Percentiles rank a stretch among this genome's conserved stretches.
Evolutionary conservation across 129 eudicot genomes (phyloP).

Genomic region (Tagetes patula): DNA sequence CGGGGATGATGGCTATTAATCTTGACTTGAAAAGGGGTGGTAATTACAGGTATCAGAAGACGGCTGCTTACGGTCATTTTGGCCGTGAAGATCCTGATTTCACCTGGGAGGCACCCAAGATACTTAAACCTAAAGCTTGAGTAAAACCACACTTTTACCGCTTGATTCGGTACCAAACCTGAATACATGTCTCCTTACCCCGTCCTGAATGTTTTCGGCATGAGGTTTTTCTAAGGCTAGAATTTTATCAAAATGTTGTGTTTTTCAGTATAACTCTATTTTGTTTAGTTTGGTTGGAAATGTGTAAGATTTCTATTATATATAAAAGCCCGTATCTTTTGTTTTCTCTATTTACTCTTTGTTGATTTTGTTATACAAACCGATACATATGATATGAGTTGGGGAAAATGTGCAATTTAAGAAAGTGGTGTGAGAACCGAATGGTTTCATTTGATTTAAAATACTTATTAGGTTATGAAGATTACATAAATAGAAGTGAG

Average conservation of each 20-base stretch:
- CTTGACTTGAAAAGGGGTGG: constrained; percentile 75
- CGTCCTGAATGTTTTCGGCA: too few species aligned
- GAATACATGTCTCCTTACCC: too few species aligned
- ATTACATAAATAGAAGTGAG: constrained; percentile 2
- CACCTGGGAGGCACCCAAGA: constrained; percentile 80
- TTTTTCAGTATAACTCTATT: not conserved
- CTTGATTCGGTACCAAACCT: not conserved
- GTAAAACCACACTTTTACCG: constrained; percentile 12
- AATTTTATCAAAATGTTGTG: constrained; percentile 24
- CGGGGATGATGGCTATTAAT: constrained; percentile 71
- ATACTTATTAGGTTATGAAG: not conserved
- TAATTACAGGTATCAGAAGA: constrained; percentile 72
- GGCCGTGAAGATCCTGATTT: constrained; percentile 80
- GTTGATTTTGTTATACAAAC: too few species aligned
- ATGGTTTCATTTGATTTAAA: not conserved
- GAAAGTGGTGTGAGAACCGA: not conserved
- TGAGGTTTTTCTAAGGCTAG: too few species aligned
- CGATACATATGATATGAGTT: too few species aligned
- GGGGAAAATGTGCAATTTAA: not conserved
- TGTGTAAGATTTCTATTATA: constrained; percentile 6
- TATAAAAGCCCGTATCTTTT: constrained; percentile 10
- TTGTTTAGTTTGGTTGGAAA: constrained; percentile 18
- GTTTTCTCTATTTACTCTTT: not conserved
- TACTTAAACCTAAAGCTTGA: constrained; percentile 61
- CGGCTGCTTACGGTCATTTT: constrained; percentile 77